These are phyloP conservation scores for Cercospora canescens DNA, from an alignment of 2,329 filamentous ascomycete genomes.

Conservation along the genomic window DNA sequence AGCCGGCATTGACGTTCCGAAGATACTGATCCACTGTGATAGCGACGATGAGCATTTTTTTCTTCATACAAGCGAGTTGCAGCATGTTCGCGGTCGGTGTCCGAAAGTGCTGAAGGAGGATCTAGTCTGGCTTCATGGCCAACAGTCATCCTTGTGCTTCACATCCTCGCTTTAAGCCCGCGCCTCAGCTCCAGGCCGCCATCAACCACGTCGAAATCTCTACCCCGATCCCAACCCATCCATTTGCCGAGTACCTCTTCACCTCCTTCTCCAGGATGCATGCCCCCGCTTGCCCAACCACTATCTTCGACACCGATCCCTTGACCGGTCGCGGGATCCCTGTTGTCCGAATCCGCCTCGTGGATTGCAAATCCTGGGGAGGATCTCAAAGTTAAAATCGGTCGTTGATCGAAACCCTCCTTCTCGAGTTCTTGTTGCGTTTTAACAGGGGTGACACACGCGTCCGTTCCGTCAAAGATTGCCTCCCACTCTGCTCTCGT, in stretches of 20 bases:
- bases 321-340: constrained; percentile 55
- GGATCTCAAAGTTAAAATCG: constrained; percentile 65
- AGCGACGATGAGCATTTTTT: neutral
- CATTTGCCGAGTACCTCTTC: constrained; percentile 67
- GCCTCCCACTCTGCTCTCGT: constrained; percentile 78
- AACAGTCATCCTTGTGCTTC: neutral
- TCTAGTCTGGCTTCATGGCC: neutral
- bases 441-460: constrained; percentile 87
- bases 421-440: constrained; percentile 70
- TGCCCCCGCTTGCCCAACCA: constrained; percentile 62
- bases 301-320: constrained; percentile 64
- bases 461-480: constrained; percentile 87
- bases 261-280: constrained; percentile 71
- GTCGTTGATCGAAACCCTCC: constrained; percentile 67
- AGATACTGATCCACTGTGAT: neutral
- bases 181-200: constrained; percentile 57
- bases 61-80: neutral
- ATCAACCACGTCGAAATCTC: constrained; percentile 66
- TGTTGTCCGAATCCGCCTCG: constrained; percentile 45
- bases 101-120: neutral
- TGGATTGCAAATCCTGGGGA: constrained; percentile 69
- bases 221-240: constrained; percentile 74
- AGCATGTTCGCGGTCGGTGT: neutral
- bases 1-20: neutral
- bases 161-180: constrained; percentile 17